Percentiles rank a stretch among this genome's conserved stretches.
These are phyloP conservation scores for Ogataea ganodermae DNA, from an alignment of 805 yeast species.

Conservation along the genomic window DNA sequence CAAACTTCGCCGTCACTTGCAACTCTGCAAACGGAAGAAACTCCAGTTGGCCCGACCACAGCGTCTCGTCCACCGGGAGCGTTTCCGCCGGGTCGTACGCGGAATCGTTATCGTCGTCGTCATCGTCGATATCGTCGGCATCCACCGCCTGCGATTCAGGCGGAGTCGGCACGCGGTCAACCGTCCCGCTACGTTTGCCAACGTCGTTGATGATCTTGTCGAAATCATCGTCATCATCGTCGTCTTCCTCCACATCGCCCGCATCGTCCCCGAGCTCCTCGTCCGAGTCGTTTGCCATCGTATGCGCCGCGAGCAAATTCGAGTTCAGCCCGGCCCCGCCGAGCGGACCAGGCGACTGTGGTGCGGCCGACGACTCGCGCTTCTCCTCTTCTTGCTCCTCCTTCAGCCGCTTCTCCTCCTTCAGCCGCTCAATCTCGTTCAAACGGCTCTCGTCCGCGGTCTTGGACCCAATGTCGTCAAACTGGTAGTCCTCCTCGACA, in stretches of 20 bases:
- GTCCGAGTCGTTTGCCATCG: constrained; percentile 8
- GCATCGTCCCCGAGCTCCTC: constrained; percentile 12
- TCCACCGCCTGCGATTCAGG: constrained; percentile 18
- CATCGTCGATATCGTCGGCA: constrained; percentile 7
- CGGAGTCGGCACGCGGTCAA: constrained; percentile 17
- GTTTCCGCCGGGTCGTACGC: constrained; percentile 32
- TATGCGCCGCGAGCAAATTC: constrained; percentile 14
- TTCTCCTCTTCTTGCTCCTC: constrained; percentile 23
- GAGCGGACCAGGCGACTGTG: constrained; percentile 11
- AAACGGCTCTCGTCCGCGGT: constrained; percentile 27
- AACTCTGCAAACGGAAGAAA: constrained; percentile 25
- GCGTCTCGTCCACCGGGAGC: constrained; percentile 17
- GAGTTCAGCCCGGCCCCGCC: constrained; percentile 16
- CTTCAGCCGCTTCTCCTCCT: constrained; percentile 21
- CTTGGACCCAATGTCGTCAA: constrained; percentile 25
- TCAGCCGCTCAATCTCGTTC: constrained; percentile 30
- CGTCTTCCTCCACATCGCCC: constrained; percentile 5
- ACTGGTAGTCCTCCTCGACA: constrained; percentile 54
- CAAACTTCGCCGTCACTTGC: constrained; percentile 16
- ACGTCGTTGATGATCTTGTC: constrained; percentile 20
- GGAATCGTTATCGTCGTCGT: constrained; percentile 10
- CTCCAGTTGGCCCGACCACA: constrained; percentile 27
- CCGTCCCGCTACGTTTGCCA: constrained; percentile 3
- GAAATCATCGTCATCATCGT: constrained; percentile 22
- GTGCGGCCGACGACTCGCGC: not conserved